phyloP scores from a whole-genome alignment of 148 eudicot genomes.

The Chenopodium suecicum region DNA sequence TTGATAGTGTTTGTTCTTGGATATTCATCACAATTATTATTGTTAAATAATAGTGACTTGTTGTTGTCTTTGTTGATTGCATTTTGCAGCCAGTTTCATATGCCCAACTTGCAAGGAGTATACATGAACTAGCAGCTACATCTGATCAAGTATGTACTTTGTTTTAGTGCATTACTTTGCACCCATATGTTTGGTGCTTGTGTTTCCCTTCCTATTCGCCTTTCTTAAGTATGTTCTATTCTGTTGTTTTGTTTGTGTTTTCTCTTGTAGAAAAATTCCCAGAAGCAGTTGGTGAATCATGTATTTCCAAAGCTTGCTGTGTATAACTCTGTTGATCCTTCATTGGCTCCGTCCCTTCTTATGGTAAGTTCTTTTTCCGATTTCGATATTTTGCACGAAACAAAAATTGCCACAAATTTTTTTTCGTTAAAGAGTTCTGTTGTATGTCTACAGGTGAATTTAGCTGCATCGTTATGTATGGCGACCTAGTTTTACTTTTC shows the following conservation, averaged over 20 bases:
- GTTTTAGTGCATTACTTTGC: not conserved
- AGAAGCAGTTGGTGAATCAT: constrained; percentile 80
- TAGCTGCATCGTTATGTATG: not conserved
- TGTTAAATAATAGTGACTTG: constrained; percentile 6
- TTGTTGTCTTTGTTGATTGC: not conserved
- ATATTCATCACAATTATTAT: not conserved
- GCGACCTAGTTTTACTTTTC: not conserved
- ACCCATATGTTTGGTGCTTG: not conserved
- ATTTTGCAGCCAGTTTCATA: constrained; percentile 85
- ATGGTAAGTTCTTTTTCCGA: constrained; percentile 53
- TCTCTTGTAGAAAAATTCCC: constrained; percentile 82
- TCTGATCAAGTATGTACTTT: constrained; percentile 76
- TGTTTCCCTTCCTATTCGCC: not conserved
- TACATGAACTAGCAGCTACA: constrained; percentile 86
- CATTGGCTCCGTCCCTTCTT: constrained; percentile 95
- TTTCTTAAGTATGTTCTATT: not conserved
- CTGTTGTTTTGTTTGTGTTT: constrained; percentile 4
- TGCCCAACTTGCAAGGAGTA: constrained; percentile 97
- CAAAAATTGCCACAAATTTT: not conserved
- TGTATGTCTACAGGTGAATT: too few species aligned
- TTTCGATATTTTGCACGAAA: not conserved
- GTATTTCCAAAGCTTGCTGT: constrained; percentile 99
- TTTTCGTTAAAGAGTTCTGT: too few species aligned
- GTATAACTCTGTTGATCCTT: constrained; percentile 97
- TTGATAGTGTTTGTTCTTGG: not conserved